Percentiles rank a stretch among this genome's conserved stretches.
These are phyloP conservation scores for Climacium dendroides DNA, from an alignment of 225 moss, liverwort and hornwort species.

Conservation along the genomic window DNA sequence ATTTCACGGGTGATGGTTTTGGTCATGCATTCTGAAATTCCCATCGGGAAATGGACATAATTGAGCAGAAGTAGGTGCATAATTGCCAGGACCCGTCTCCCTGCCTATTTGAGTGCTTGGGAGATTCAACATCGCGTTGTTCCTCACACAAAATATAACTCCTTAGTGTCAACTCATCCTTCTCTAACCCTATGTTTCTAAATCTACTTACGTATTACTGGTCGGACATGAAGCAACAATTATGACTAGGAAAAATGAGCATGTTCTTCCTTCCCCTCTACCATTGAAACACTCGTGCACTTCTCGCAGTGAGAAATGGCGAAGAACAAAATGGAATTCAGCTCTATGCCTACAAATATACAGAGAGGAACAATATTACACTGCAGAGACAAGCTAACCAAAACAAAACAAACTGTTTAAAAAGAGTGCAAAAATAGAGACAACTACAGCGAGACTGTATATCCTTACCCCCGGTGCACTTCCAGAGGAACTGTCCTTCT, in stretches of 20 bases:
- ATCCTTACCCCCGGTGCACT: background rate
- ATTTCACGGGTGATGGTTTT: background rate
- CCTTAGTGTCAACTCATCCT: background rate
- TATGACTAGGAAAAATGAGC: constrained; percentile 1
- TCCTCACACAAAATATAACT: background rate
- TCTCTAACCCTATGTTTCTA: background rate
- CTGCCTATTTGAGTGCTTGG: constrained; percentile 22
- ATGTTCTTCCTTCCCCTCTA: background rate
- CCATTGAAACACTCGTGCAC: background rate
- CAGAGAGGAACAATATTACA: background rate
- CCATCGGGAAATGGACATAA: background rate
- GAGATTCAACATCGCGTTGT: constrained; percentile 23
- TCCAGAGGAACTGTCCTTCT: background rate
- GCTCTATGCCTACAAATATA: constrained; percentile 16
- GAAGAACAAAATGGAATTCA: background rate
- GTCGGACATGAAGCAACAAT: background rate
- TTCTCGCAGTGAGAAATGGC: background rate
- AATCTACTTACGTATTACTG: background rate
- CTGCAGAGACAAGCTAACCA: background rate
- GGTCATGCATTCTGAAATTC: background rate
- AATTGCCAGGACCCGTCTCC: background rate
- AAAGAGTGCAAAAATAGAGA: background rate
- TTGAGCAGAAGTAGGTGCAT: background rate
- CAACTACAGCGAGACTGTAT: background rate
- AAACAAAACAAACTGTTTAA: background rate